Conservation (phyloP, 108 stramenopile species). For the Cyclotella kingstonii region DNA sequence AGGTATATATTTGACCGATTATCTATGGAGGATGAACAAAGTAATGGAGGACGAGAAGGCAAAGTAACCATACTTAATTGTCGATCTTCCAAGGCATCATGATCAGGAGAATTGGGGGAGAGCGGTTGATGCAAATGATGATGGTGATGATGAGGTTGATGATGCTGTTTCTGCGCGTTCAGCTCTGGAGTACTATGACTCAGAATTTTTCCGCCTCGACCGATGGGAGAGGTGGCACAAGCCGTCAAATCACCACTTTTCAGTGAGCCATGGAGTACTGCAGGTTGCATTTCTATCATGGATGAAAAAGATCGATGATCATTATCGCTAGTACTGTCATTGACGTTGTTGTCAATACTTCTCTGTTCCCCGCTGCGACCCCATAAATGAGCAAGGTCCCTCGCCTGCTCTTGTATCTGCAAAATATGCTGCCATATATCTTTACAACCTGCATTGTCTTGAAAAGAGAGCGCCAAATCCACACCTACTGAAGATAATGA, state of each 20-base stretch:
- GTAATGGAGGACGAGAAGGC: slow-evolving; percentile 19
- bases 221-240: not conserved
- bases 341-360: no score
- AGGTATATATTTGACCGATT: no score
- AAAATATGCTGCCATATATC: slow-evolving; percentile 87
- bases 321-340: not conserved
- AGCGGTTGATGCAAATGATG: slow-evolving; percentile 17
- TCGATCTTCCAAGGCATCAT: slow-evolving; percentile 43
- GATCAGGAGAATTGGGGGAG: slow-evolving; percentile 44
- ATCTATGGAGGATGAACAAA: no score
- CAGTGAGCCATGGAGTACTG: no score
- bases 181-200: not conserved
- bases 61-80: slow-evolving; percentile 27
- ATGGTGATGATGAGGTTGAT: slow-evolving; percentile 12
- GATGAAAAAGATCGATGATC: no score
- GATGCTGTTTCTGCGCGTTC: slow-evolving; percentile 12
- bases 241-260: no score
- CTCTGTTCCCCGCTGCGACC: not conserved
- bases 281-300: no score
- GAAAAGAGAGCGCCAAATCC: slow-evolving; percentile 84
- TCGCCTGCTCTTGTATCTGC: slow-evolving; percentile 70
- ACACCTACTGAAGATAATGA: slow-evolving; percentile 50
- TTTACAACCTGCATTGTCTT: slow-evolving; percentile 87
- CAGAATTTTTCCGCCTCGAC: no score
- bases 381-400: slow-evolving; percentile 42